Base-by-base conservation (phyloP, 2,329 filamentous ascomycete genomes). In the Stagonosporopsis cucurbitacearum region DNA sequence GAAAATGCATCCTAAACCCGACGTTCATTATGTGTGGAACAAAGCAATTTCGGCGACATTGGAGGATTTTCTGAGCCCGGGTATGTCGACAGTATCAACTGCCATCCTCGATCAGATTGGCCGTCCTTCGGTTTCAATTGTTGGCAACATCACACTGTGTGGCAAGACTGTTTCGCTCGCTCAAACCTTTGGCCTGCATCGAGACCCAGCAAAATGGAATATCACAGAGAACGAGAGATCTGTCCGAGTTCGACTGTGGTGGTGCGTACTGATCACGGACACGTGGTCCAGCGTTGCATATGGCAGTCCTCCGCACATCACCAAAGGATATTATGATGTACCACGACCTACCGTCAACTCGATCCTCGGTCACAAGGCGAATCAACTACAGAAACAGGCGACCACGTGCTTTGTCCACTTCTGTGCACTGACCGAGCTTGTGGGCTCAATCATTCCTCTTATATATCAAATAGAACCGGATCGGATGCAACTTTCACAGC, bases 281-380 rank as follows among this genome's bases (percentile, higher is more conserved):
- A 78, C 81, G 36, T 86, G 83, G 81, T 78, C 81, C 50, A 84
- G 82, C 60, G 80, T 84, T 49, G 81, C 81, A 4, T 83, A 85
- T 62, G 83, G 82, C 4, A 80, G 82, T 2, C 83, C 83, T 19
- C 81, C 83, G 3, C 79, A 83, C 45, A 80, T 84, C 11, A 74
- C 77, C 3, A 80, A 80, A 54, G 78, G 78, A 22, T 82, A 84
- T 62, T 84, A 84, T 60, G 82, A 86, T 58, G 83, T 85, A 13
- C 82, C 83, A 15, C 65, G 83, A 37, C 83, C 83, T 4, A 80
- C 78, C 0, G 67, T 81, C 6, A 75, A 78, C 19, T 78, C 53
- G 37, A 79, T 64, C 6, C 62, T 73, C 58, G 79, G 47, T 54
- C 71, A 28, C 11, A 75, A 63, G 60, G 74, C 58, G 52, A 75